phyloP scores from a whole-genome alignment of 1,284 basidiomycete genomes.

The Stereum hirsutum region DNA sequence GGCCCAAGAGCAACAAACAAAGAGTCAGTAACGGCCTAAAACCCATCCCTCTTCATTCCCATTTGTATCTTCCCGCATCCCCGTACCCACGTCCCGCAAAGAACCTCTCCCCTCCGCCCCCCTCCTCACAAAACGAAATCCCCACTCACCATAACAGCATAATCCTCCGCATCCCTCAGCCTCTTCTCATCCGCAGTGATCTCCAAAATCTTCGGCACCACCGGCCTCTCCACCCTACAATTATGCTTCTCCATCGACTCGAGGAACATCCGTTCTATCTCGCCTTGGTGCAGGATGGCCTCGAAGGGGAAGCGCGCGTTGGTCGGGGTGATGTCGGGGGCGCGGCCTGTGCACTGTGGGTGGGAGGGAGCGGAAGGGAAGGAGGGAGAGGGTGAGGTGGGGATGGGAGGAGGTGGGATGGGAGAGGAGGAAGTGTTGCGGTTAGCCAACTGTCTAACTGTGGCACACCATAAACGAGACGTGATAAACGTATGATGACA shows the following conservation, averaged over 20 bases:
- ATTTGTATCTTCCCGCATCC: too few relatives aligned
- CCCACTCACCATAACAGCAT: background rate
- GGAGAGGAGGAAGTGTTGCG: too few relatives aligned
- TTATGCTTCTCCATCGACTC: background rate
- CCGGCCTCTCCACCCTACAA: background rate
- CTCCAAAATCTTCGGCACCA: background rate
- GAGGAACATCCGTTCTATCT: background rate
- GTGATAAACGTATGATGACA: background rate
- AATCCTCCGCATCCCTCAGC: background rate
- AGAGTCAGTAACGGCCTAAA: too few relatives aligned
- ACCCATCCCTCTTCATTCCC: too few relatives aligned
- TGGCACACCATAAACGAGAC: background rate
- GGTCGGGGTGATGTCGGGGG: conserved; percentile 46
- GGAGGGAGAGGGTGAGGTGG: too few relatives aligned
- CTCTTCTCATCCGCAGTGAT: background rate
- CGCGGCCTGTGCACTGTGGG: conserved; percentile 46
- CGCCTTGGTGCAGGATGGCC: conserved; percentile 21
- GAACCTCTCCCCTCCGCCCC: too few relatives aligned
- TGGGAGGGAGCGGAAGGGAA: background rate
- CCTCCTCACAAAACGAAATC: too few relatives aligned
- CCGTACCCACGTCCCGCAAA: too few relatives aligned
- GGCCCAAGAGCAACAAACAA: background rate
- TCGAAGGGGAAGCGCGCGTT: conserved; percentile 60
- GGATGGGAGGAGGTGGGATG: too few relatives aligned
- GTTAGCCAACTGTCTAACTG: too few relatives aligned